Evolutionary conservation across 31 red algal genomes (phyloP), one percentile per base, ranked within the genome.

Genomic region (Porphyra umbilicalis): DNA sequence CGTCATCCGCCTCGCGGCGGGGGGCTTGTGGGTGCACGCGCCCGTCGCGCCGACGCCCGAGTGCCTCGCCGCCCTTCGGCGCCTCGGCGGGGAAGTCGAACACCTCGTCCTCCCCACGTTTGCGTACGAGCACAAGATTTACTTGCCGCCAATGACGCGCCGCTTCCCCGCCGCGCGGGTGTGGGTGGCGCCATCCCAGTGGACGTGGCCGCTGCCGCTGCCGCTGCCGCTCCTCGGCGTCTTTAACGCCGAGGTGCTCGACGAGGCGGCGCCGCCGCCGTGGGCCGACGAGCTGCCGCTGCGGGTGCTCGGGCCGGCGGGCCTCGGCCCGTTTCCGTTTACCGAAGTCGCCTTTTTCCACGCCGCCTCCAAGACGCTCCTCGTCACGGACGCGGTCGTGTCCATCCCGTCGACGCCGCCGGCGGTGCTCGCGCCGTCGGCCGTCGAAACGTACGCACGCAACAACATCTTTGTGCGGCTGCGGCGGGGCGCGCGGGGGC

Each of bases 111-210:
- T 71, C 10, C 35, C 35, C 2, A 82, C 80, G 11, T 82, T 35
- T 29, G 80, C 80, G 42, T 82, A 82, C 57, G 80, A 82, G 57
- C 80, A 82, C 57, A 46, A 74, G 15, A 74, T 82, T 46, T 82
- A 34, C 36, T 15, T 39, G 0, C n/a, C 35, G 8, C 57, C 80
- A 5, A 35, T 82, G 32, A 35, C 29, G 29, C 39, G 80, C 42
- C 33, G 36, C 34, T 82, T 82, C 57, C 80, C 80, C 25, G 20
- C 33, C 25, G 80, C 80, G 11, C 9, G 18, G 25, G 80, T 82
- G 32, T 68, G 68, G 7, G 33, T 36, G 0, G 80, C 35, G 35
- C 32, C 32, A 34, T 46, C 34, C 25, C 57, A 71, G 33, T 82
- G 80, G 80, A 82, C 34, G 33, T 82, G 39, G 39, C 80, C 80